Evolutionary conservation across 805 yeast genomes (phyloP), one percentile per base, ranked within the genome.

Genomic region (Candida saitoana): DNA sequence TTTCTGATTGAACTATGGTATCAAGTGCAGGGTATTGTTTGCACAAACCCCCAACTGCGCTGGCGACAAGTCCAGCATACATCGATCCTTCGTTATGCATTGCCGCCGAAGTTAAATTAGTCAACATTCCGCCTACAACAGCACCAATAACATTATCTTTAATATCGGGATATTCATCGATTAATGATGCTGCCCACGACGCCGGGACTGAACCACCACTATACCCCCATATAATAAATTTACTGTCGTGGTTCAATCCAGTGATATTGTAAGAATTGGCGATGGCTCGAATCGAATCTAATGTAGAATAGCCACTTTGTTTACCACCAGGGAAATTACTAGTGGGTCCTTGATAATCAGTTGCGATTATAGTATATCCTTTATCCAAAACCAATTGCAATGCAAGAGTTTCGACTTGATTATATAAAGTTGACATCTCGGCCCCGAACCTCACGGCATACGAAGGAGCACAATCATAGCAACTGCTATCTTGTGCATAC

Each of bases 131-230:
- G 8, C 64, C 64, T 18, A 56, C 36, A 2, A 62, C 61, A 5
- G 52, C 54, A 30, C 64, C 65, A 20, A 57, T 41, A 43, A 34
- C n/a, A 52, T 38, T 17, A 19, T 29, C 52, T 16, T 36, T 16
- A 46, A 58, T 61, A 5, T 60, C 62, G 7, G 66, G 63, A 29
- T 60, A 60, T 1, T 43, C 38, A 14, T 63, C 63, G 34, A 51
- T 57, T 19, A 58, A 43, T 2, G 50, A 49, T 3, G 60, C 49
- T 2, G 61, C 62, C 65, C 65, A 60, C 6, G 55, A 48, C 8
- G 57, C 39, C 5, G 64, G 57, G 30, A 59, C 39, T 4, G 63
- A 52, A 8, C 64, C 66, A 12, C 66, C 66, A 9, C 61, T 55
- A 37, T 55, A 61, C 1, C 66, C 66, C 57, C 56, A 61, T 24